A percentile compares a stretch with the other conserved stretches of the same genome.
Conservation (phyloP, 306 rosid species). For the Vachellia collinsii region DNA sequence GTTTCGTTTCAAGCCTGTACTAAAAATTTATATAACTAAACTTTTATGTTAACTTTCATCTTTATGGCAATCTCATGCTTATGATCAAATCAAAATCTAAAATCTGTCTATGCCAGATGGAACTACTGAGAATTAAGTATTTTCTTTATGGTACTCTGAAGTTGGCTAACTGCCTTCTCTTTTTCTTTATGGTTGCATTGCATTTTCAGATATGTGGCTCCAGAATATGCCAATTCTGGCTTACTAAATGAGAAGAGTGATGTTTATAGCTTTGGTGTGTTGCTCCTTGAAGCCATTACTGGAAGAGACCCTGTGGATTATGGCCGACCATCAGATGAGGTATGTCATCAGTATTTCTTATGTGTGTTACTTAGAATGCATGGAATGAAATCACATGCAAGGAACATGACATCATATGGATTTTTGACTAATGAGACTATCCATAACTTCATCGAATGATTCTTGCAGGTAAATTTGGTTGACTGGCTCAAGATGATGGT, state of each 20-base stretch:
- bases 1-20: not conserved
- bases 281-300: slow-evolving; percentile 80
- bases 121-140: not conserved
- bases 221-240: slow-evolving; percentile 95
- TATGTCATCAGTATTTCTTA: slow-evolving; percentile 32
- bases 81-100: not conserved
- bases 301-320: slow-evolving; percentile 98
- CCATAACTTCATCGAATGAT: slow-evolving; percentile 31
- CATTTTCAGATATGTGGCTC: slow-evolving; percentile 84
- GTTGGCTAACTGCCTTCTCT: slow-evolving; percentile 23
- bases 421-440: slow-evolving; percentile 2
- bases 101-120: not conserved
- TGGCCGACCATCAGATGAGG: slow-evolving; percentile 77
- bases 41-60: not conserved
- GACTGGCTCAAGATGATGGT: slow-evolving; percentile 99
- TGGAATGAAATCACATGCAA: not conserved
- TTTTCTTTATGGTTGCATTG: slow-evolving; percentile 29
- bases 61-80: not conserved
- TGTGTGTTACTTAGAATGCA: slow-evolving; percentile 27
- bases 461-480: slow-evolving; percentile 84
- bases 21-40: not conserved
- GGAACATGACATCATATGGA: slow-evolving; percentile 14
- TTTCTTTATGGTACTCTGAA: not conserved
- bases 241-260: slow-evolving; percentile 91
- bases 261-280: slow-evolving; percentile 83